Percentiles rank a stretch among this genome's conserved stretches.
Evolutionary conservation across 2,329 filamentous ascomycete species (phyloP).

Genomic region (Colletotrichum sp.): DNA sequence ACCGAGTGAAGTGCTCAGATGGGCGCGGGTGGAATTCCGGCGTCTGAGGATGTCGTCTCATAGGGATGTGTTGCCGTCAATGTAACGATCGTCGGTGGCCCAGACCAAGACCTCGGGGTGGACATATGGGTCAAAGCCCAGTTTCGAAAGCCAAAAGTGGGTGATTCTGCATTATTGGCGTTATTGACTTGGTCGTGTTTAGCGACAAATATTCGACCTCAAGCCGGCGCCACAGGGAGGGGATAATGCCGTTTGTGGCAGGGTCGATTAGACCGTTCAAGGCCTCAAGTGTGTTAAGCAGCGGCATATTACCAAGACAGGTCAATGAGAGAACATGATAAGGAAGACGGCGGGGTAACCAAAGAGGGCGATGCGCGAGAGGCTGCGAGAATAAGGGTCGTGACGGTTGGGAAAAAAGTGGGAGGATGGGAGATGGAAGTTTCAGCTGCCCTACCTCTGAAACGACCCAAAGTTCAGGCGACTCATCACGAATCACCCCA

Average conservation of each 20-base stretch:
- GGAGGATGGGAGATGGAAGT: neutral
- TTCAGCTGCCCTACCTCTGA: neutral
- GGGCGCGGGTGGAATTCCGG: neutral
- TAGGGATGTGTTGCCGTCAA: neutral
- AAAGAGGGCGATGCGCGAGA: neutral
- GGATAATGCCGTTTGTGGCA: neutral
- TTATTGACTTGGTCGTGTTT: neutral
- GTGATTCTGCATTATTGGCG: neutral
- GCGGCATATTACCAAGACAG: neutral
- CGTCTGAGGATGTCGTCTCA: neutral
- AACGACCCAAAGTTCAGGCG: neutral
- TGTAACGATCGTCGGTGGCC: neutral
- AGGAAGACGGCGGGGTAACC: neutral
- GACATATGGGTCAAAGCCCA: neutral
- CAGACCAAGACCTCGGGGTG: neutral
- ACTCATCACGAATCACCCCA: neutral
- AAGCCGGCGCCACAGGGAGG: neutral
- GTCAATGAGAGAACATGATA: neutral
- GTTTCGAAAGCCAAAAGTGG: neutral
- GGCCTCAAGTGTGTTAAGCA: neutral
- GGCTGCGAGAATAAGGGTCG: neutral
- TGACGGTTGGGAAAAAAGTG: neutral
- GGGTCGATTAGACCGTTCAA: neutral
- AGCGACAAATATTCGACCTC: neutral
- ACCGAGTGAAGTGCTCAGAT: neutral